phyloP scores from a whole-genome alignment of 2,329 filamentous ascomycete genomes.

The Emergomyces africanus region DNA sequence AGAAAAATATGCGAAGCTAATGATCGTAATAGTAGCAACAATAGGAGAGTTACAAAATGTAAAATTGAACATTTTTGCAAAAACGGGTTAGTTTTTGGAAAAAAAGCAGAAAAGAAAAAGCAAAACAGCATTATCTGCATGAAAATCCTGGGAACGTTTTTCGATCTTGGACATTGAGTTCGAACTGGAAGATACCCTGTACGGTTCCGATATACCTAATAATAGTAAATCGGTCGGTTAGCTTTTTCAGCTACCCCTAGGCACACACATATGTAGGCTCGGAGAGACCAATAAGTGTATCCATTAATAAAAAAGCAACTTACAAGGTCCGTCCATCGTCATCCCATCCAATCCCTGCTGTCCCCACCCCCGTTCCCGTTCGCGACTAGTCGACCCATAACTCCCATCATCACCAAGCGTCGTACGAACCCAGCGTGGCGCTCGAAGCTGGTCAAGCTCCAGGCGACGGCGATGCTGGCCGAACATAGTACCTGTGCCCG shows the following conservation, averaged over 20 bases:
- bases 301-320: slow-evolving; percentile 17
- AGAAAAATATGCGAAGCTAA: not conserved
- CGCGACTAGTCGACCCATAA: slow-evolving; percentile 18
- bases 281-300: too few species aligned
- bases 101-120: too few species aligned
- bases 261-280: too few species aligned
- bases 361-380: slow-evolving; percentile 27
- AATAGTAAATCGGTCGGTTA: slow-evolving; percentile 3
- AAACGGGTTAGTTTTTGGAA: not conserved
- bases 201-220: slow-evolving; percentile 36
- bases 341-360: slow-evolving; percentile 37
- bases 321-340: slow-evolving; percentile 35
- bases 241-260: not conserved
- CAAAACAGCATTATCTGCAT: slow-evolving; percentile 23
- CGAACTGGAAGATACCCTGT: slow-evolving; percentile 36
- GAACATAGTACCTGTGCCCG: slow-evolving; percentile 18
- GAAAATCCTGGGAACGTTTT: slow-evolving; percentile 35
- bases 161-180: slow-evolving; percentile 34
- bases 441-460: slow-evolving; percentile 23
- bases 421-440: slow-evolving; percentile 26
- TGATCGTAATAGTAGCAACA: not conserved
- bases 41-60: not conserved
- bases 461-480: slow-evolving; percentile 23
- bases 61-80: not conserved
- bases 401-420: slow-evolving; percentile 25